phyloP scores from a whole-genome alignment of 495 filamentous ascomycete species.

The Hypoxylon fuscum region DNA sequence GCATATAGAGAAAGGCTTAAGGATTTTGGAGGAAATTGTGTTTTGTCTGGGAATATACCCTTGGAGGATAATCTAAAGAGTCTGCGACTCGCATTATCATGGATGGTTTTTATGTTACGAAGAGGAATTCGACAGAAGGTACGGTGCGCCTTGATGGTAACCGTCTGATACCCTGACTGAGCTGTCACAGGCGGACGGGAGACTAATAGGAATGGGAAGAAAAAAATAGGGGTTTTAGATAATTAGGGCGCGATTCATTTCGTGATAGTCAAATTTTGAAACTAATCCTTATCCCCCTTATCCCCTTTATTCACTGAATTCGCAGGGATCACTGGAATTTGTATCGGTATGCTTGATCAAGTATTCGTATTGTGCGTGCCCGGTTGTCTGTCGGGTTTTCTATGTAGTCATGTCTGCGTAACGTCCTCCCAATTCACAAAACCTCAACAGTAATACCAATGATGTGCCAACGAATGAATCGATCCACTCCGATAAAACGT shows the following conservation, averaged over 20 bases:
- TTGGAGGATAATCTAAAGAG: conserved; percentile 33
- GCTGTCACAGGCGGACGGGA: conserved; percentile 1
- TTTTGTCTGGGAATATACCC: conserved; percentile 30
- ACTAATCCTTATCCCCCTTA: conserved; percentile 12
- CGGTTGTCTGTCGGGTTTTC: conserved; percentile 4
- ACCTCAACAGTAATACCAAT: conserved; percentile 9
- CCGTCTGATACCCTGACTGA: conserved; percentile 14
- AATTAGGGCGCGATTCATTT: conserved; percentile 12
- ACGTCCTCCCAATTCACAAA: conserved; percentile 6
- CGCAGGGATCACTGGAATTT: no score
- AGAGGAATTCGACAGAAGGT: not conserved
- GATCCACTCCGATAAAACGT: conserved; percentile 4
- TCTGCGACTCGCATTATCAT: conserved; percentile 39
- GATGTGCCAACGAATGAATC: conserved; percentile 35
- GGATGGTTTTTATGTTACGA: conserved; percentile 22
- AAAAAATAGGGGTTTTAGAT: not conserved
- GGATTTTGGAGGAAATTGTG: not conserved
- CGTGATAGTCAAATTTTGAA: conserved; percentile 30
- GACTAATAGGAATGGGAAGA: not conserved
- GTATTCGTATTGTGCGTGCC: conserved; percentile 30
- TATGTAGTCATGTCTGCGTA: conserved; percentile 34
- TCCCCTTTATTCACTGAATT: no score
- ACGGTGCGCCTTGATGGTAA: conserved; percentile 31
- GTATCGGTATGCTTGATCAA: conserved; percentile 3
- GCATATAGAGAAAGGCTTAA: conserved; percentile 7